phyloP scores from a whole-genome alignment of 352 stramenopile species.

The Phytopythium vexans region DNA sequence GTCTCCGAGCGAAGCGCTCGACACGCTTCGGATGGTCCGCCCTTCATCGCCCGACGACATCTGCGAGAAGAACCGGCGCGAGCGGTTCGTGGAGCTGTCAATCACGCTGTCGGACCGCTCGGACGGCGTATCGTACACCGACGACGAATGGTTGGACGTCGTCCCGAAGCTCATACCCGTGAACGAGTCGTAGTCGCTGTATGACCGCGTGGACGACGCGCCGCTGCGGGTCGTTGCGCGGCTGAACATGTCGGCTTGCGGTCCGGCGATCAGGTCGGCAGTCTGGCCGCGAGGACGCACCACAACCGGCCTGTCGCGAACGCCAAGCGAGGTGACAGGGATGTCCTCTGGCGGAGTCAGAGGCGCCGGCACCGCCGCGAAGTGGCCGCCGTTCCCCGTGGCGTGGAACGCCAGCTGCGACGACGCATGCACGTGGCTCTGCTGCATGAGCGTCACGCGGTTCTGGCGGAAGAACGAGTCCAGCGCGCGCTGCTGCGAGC shows the following conservation, averaged over 20 bases:
- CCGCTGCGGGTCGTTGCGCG: slow-evolving; percentile 11
- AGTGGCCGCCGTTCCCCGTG: slow-evolving; percentile 10
- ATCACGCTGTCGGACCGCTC: slow-evolving; percentile 4
- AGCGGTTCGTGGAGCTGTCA: slow-evolving; percentile 4
- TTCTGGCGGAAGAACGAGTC: slow-evolving; percentile 57
- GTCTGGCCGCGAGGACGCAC: slow-evolving; percentile 4
- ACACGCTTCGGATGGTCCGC: background rate
- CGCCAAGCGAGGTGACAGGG: slow-evolving; percentile 16
- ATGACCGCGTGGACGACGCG: slow-evolving; percentile 24
- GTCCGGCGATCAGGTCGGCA: slow-evolving; percentile 12
- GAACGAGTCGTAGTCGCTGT: slow-evolving; percentile 28
- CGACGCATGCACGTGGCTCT: slow-evolving; percentile 10
- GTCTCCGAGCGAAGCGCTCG: slow-evolving; percentile 16
- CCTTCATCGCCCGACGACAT: slow-evolving; percentile 3
- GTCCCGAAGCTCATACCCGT: slow-evolving; percentile 1
- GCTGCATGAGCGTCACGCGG: slow-evolving; percentile 26
- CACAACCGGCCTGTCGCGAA: slow-evolving; percentile 5
- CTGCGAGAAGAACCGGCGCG: background rate
- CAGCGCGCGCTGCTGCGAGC: slow-evolving; percentile 38
- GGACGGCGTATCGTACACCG: slow-evolving; percentile 7
- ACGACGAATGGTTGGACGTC: slow-evolving; percentile 3
- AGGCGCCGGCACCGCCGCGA: slow-evolving; percentile 7
- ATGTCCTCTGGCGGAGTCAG: slow-evolving; percentile 37
- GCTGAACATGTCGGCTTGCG: slow-evolving; percentile 19
- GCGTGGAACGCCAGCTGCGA: slow-evolving; percentile 11